A percentile compares a stretch with the other conserved stretches of the same genome.
Conservation (phyloP, 1,139 yeast genomes). For the Zygosaccharomyces pseudobailii region DNA sequence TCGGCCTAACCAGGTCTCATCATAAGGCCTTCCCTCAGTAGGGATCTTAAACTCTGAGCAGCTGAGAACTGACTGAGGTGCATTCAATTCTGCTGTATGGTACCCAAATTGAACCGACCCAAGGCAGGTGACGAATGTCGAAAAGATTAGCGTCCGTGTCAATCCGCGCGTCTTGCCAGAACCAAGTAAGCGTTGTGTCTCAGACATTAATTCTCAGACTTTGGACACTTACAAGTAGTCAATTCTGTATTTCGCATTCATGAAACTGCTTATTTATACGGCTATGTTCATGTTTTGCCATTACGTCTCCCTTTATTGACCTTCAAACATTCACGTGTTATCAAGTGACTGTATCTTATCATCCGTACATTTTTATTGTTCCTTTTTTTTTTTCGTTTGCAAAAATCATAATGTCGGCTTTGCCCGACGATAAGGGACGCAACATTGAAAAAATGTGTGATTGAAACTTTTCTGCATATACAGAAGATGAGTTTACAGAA, state of each 20-base stretch:
- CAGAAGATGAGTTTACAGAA: neutral
- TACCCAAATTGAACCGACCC: constrained; percentile 86
- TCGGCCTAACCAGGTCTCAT: constrained; percentile 24
- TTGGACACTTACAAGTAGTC: neutral
- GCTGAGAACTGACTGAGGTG: constrained; percentile 64
- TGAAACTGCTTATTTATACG: no score
- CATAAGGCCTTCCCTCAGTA: constrained; percentile 26
- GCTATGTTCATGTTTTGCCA: neutral
- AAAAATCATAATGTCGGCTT: neutral
- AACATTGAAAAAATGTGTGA: neutral
- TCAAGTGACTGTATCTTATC: neutral
- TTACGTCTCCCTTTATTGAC: neutral
- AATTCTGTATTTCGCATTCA: neutral
- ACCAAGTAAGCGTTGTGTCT: constrained; percentile 8
- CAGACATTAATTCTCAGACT: constrained; percentile 2
- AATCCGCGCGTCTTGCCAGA: constrained; percentile 4
- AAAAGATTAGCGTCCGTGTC: constrained; percentile 27
- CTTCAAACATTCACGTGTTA: neutral
- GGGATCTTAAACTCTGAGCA: constrained; percentile 35
- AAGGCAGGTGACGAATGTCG: constrained; percentile 50
- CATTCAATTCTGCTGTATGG: constrained; percentile 85
- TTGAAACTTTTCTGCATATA: constrained; percentile 1
- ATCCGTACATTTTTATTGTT: neutral
- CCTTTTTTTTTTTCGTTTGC: neutral
- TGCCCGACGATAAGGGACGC: neutral